Evolutionary conservation across 2,329 filamentous ascomycete genomes (phyloP).

Genomic region (Arthrinium phaeospermum): DNA sequence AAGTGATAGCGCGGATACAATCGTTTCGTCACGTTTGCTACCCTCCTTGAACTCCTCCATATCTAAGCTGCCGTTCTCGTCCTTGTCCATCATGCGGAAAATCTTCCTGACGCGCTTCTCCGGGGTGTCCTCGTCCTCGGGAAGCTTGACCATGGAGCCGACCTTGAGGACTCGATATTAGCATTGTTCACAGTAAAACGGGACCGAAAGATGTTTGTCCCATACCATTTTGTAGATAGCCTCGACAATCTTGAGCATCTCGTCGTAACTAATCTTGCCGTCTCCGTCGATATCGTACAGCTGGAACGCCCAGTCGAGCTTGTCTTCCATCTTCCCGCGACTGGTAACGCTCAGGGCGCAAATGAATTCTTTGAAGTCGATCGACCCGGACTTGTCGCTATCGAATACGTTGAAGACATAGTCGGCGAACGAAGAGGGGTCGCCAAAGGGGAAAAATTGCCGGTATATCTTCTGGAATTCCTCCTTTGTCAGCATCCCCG

Average conservation of each 20-base stretch:
- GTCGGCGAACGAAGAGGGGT: constrained; percentile 96
- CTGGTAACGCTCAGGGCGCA: constrained; percentile 96
- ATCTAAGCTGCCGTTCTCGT: constrained; percentile 95
- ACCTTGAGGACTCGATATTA: constrained; percentile 61
- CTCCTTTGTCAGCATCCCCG: constrained; percentile 94
- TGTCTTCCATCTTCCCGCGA: constrained; percentile 98
- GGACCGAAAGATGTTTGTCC: constrained; percentile 17
- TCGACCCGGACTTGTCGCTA: constrained; percentile 93
- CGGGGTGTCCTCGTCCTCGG: constrained; percentile 97
- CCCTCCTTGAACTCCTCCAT: constrained; percentile 99
- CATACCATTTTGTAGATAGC: constrained; percentile 99
- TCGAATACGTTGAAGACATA: constrained; percentile 99
- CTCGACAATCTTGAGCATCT: constrained; percentile 98
- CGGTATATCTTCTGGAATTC: constrained; percentile 99
- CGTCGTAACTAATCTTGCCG: constrained; percentile 98
- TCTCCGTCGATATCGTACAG: constrained; percentile 99
- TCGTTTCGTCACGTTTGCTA: constrained; percentile 97
- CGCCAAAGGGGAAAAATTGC: constrained; percentile 98
- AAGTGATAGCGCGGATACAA: constrained; percentile 93
- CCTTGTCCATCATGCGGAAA: constrained; percentile 99
- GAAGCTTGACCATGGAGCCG: constrained; percentile 98
- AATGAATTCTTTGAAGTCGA: constrained; percentile 99
- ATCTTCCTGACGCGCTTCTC: constrained; percentile 99
- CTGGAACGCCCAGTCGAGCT: constrained; percentile 99
- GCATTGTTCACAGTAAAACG: background rate